Conservation (phyloP, 2,329 filamentous ascomycete genomes). For the Colletotrichum acutatum region DNA sequence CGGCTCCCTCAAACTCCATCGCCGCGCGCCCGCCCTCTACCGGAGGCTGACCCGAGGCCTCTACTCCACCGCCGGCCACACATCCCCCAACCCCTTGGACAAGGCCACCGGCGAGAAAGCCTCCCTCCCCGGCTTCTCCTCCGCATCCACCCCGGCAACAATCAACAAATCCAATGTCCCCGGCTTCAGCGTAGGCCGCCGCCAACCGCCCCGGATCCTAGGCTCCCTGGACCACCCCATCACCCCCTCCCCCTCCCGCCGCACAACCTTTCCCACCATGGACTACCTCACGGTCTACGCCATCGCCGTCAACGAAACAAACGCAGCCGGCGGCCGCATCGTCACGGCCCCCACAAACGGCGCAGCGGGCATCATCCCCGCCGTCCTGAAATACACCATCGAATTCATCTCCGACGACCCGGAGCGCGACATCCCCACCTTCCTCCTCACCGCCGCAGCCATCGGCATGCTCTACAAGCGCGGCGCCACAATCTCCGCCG, state of each 20-base stretch:
- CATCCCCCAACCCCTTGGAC: slow-evolving; percentile 21
- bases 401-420: slow-evolving; percentile 62
- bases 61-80: slow-evolving; percentile 50
- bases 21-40: slow-evolving; percentile 59
- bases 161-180: background rate
- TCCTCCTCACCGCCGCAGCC: slow-evolving; percentile 59
- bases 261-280: slow-evolving; percentile 61
- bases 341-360: slow-evolving; percentile 64
- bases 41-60: slow-evolving; percentile 56
- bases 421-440: slow-evolving; percentile 60
- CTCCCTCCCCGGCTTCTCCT: background rate
- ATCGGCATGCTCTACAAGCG: slow-evolving; percentile 66
- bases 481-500: slow-evolving; percentile 62
- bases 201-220: slow-evolving; percentile 53
- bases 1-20: slow-evolving; percentile 58
- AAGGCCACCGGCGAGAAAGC: slow-evolving; percentile 10
- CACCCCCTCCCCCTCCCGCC: slow-evolving; percentile 55
- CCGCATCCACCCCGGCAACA: background rate
- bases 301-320: slow-evolving; percentile 65
- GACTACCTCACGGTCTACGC: slow-evolving; percentile 62
- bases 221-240: slow-evolving; percentile 59
- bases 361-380: slow-evolving; percentile 61
- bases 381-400: slow-evolving; percentile 61
- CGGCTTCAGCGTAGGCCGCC: slow-evolving; percentile 38
- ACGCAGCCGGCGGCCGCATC: slow-evolving; percentile 60